A percentile compares a stretch with the other conserved stretches of the same genome.
These are phyloP conservation scores for Clitocybe nebularis DNA, from an alignment of 1,284 basidiomycete species.

Conservation along the genomic window DNA sequence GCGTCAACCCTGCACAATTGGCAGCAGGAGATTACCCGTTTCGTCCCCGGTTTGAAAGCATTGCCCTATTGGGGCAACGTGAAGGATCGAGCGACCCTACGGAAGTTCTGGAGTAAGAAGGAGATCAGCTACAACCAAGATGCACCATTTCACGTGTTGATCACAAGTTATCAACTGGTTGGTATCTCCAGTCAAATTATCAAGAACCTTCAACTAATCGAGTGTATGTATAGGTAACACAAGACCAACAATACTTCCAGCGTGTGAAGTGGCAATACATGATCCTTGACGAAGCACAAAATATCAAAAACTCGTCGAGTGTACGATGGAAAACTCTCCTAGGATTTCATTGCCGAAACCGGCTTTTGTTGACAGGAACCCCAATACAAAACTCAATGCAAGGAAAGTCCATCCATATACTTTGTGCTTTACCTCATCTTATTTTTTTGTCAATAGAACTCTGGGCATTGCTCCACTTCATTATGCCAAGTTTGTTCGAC, in stretches of 20 bases:
- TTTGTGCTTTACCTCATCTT: conserved; percentile 7
- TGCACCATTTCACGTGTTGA: conserved; percentile 94
- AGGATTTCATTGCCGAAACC: conserved; percentile 94
- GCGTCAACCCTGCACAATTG: conserved; percentile 98
- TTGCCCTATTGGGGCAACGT: conserved; percentile 98
- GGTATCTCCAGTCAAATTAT: conserved; percentile 23
- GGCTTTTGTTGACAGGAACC: conserved; percentile 93
- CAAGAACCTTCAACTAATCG: neutral
- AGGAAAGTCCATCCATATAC: conserved; percentile 46
- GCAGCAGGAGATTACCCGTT: conserved; percentile 97
- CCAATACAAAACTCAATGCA: conserved; percentile 99
- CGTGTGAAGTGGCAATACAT: conserved; percentile 99
- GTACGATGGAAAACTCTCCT: conserved; percentile 97
- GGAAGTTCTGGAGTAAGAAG: conserved; percentile 99
- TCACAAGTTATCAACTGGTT: conserved; percentile 96
- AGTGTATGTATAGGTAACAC: conserved; percentile 63
- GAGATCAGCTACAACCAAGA: conserved; percentile 95
- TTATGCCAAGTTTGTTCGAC: conserved; percentile 99
- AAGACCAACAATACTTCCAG: conserved; percentile 98
- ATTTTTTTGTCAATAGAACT: conserved; percentile 60
- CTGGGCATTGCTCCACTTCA: conserved; percentile 99
- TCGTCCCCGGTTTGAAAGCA: conserved; percentile 92
- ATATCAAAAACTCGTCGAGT: conserved; percentile 98
- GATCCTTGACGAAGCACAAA: conserved; percentile 99
- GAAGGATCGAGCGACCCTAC: conserved; percentile 91